Evolutionary conservation across 2,329 filamentous ascomycete genomes (phyloP).

Genomic region (Talaromyces piceae): DNA sequence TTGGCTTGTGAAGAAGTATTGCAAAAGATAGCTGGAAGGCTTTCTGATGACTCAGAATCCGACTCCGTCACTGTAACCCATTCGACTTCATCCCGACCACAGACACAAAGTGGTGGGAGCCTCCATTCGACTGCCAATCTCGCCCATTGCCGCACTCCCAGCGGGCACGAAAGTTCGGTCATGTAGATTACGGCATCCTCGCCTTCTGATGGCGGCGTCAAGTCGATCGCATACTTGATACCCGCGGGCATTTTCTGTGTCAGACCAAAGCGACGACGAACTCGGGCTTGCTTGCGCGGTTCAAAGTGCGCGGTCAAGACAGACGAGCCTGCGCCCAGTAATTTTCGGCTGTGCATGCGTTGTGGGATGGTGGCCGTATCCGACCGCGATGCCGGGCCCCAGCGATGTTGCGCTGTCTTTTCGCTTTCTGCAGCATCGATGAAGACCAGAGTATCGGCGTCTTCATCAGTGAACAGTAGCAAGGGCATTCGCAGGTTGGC

Average conservation of each 20-base stretch:
- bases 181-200: conserved; percentile 56
- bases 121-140: conserved; percentile 29
- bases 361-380: conserved; percentile 20
- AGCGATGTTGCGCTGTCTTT: conserved; percentile 4
- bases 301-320: conserved; percentile 26
- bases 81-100: conserved; percentile 42
- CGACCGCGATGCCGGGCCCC: background rate
- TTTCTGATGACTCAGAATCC: background rate
- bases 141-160: conserved; percentile 51
- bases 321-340: conserved; percentile 23
- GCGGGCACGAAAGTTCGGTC: conserved; percentile 52
- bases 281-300: conserved; percentile 20
- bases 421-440: conserved; percentile 22
- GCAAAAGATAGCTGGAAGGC: no score
- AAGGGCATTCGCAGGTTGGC: conserved; percentile 13
- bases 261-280: conserved; percentile 24
- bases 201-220: conserved; percentile 55
- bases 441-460: conserved; percentile 32
- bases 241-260: conserved; percentile 26
- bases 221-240: conserved; percentile 54
- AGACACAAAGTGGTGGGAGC: conserved; percentile 35
- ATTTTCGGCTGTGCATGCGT: conserved; percentile 25
- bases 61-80: background rate
- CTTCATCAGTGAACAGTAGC: conserved; percentile 15
- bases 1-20: no score